phyloP scores from a whole-genome alignment of 2,329 filamentous ascomycete genomes.

The Verticillium alfalfae region DNA sequence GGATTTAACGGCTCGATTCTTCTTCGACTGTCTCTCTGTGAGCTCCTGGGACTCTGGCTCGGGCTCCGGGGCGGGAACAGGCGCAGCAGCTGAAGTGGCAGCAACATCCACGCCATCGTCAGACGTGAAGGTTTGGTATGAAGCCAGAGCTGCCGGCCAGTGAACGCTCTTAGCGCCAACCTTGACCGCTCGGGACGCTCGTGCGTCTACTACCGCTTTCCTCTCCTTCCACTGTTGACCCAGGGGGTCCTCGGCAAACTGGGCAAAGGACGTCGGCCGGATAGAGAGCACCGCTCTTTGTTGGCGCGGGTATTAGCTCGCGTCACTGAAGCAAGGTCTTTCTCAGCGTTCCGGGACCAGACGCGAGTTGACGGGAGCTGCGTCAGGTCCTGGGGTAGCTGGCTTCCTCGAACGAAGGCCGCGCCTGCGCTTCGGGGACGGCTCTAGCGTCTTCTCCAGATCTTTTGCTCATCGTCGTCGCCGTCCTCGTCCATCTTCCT shows the following conservation, averaged over 20 bases:
- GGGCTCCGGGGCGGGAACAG: neutral
- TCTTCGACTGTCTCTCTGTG: neutral
- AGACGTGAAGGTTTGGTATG: neutral
- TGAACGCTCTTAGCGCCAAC: slow-evolving; percentile 20
- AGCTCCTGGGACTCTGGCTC: neutral
- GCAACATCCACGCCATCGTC: neutral
- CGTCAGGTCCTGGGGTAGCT: slow-evolving; percentile 1
- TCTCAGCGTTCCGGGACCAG: slow-evolving; percentile 28
- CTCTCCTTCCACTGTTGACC: slow-evolving; percentile 14
- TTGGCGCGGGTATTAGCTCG: slow-evolving; percentile 39
- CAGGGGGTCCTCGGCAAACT: slow-evolving; percentile 19
- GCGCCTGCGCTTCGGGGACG: slow-evolving; percentile 4
- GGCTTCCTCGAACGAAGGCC: slow-evolving; percentile 8
- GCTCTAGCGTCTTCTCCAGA: slow-evolving; percentile 4
- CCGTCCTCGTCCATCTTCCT: slow-evolving; percentile 19
- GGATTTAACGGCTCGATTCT: neutral
- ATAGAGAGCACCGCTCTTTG: slow-evolving; percentile 29
- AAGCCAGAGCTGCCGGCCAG: slow-evolving; percentile 20
- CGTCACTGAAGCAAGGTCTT: slow-evolving; percentile 34
- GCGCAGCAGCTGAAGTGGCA: neutral
- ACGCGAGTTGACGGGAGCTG: slow-evolving; percentile 1
- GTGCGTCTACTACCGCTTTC: slow-evolving; percentile 20
- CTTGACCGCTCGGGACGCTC: slow-evolving; percentile 8
- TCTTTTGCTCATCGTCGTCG: slow-evolving; percentile 10
- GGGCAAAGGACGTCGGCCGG: slow-evolving; percentile 21